Conservation (phyloP, 148 eudicot genomes). For the Rhododendron griersonianum region DNA sequence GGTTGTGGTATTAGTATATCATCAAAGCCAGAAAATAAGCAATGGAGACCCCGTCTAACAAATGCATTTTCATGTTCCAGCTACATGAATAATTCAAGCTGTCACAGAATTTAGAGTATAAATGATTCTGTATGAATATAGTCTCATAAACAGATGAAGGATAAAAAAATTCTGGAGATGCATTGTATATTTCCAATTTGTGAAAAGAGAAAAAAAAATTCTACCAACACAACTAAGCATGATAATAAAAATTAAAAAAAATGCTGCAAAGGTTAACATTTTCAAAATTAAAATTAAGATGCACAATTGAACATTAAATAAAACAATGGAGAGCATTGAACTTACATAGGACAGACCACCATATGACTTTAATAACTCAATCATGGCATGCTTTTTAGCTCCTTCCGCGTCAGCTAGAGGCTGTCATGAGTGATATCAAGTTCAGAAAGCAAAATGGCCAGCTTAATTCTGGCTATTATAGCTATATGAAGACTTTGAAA, state of each 20-base stretch:
- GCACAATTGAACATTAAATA: background rate
- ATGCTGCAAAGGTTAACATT: background rate
- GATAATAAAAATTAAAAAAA: background rate
- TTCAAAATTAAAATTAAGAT: background rate
- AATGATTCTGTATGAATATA: background rate
- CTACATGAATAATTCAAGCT: background rate
- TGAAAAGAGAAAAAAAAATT: background rate
- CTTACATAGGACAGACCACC: slow-evolving; percentile 95
- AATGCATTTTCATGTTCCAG: background rate
- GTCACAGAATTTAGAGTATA: background rate
- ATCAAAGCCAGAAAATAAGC: background rate
- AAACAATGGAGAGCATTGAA: slow-evolving; percentile 13
- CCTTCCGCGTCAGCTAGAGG: slow-evolving; percentile 99
- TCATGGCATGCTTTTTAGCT: slow-evolving; percentile 70
- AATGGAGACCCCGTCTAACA: background rate
- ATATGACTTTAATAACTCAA: slow-evolving; percentile 70
- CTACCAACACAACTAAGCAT: background rate
- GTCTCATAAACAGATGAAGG: slow-evolving; percentile 6
- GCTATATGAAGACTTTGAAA: background rate
- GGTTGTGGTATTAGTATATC: background rate
- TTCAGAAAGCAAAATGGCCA: slow-evolving; percentile 11
- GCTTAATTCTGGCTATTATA: background rate
- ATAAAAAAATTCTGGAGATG: background rate
- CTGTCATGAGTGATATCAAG: slow-evolving; percentile 42
- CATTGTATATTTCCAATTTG: background rate